Evolutionary conservation across 352 stramenopile species (phyloP), one percentile per base, ranked within the genome.

Genomic region (Thraustochytrium striatum): DNA sequence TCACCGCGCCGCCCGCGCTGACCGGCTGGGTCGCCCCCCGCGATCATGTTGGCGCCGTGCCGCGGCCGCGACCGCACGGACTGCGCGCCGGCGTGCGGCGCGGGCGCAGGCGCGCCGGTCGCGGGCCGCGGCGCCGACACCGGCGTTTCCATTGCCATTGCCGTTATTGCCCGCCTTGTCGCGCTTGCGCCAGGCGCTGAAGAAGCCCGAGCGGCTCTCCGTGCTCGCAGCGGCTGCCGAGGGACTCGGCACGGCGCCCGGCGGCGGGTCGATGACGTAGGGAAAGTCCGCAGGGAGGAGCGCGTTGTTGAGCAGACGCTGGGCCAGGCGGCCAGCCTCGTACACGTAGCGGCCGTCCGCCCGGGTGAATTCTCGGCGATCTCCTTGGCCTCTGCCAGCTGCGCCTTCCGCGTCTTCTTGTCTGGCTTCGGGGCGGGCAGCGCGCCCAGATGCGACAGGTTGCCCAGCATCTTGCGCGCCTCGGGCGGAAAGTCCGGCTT

Each of bases 241-340:
- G 7, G 78, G 57, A 3, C 75, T 80, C 36, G 83, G 61, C 39
- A 83, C 83, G 2, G 61, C 33, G 69, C 53, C 83, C 32, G 87
- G 78, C 28, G 89, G 89, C 28, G 89, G 89, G 0, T 89, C 85
- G 21, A 94, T 93, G 72, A 93, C 89, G 55, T 91, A 93, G 28
- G 88, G 88, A 52, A 91, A 94, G 32, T 92, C 88, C 30, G 83
- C 82, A 57, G 91, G 85, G 61, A 86, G 84, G 2, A 93, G 84
- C 2, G 85, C 88, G 43, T 86, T 86, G 44, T 89, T 91, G 7
- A n/a, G n/a, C n/a, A n/a, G n/a, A n/a, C n/a, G n/a, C n/a, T n/a
- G n/a, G n/a, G n/a, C n/a, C n/a, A n/a, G n/a, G n/a, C n/a, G n/a
- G n/a, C n/a, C n/a, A n/a, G n/a, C n/a, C n/a, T n/a, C n/a, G n/a